Evolutionary conservation across 345 rosid species (phyloP), one percentile per base, ranked within the genome.

Genomic region (Populus ilicifolia): DNA sequence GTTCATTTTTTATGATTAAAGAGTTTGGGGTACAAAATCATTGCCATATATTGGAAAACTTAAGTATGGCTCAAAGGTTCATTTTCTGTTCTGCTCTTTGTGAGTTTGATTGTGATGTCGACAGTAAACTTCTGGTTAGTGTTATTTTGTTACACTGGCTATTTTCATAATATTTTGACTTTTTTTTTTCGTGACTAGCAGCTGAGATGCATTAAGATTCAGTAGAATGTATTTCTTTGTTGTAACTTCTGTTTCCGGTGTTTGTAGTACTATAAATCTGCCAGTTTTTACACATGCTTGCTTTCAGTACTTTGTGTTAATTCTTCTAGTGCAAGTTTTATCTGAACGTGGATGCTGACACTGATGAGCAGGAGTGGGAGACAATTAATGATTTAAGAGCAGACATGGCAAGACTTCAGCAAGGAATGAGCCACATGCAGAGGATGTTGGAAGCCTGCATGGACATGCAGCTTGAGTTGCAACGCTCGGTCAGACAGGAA

Each of bases 401-500:
- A 73, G 99, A 96, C 72, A 91, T 96, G 90, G 86, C 91, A 46
- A 90, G 97, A 83, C 90, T 96, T 75, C 99, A 96, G 80, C 99
- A 96, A 83, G 97, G 97, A 29, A 94, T 94, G 99, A 92, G 89
- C 79, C 95, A 94, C 86, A 94, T 96, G 99, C 99, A 96, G 88
- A 91, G 97, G 82, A 94, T 91, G 97, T 79, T 96, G 67, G 99
- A 96, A 78, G 94, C 98, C 78, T 92, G 98, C 88, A 94, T 96
- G 98, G 97, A 96, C 83, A 96, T 96, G 99, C 99, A 96, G 67
- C 88, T 96, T 54, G 99, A 94, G 90, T 80, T 96, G 80, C 99
- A 96, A 83, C 94, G 98, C 70, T 93, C 99, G 8, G 99, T 96
- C 30, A 89, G 98, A 80, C 99, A 96, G 86, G 99, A 94, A 83